A percentile compares a stretch with the other conserved stretches of the same genome.
These are phyloP conservation scores for Dryadomyces quercus-mongolicae DNA, from an alignment of 2,329 filamentous ascomycete genomes.

Conservation along the genomic window DNA sequence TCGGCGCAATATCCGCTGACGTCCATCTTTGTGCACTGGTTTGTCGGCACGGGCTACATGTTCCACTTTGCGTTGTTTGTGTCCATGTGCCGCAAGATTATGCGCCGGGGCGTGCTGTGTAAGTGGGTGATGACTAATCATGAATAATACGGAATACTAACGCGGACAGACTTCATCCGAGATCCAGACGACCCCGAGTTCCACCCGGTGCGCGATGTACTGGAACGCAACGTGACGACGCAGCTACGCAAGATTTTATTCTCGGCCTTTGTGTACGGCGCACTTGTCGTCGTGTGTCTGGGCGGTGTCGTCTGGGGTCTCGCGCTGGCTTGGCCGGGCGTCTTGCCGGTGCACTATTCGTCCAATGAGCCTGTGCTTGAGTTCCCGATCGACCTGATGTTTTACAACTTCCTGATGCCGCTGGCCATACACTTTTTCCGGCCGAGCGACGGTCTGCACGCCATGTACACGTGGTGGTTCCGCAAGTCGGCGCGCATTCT, in stretches of 20 bases:
- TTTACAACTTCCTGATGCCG: constrained; percentile 95
- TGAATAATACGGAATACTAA: constrained; percentile 12
- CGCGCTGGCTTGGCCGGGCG: constrained; percentile 49
- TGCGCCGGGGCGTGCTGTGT: constrained; percentile 89
- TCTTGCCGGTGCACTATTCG: constrained; percentile 88
- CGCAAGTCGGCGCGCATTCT: constrained; percentile 68
- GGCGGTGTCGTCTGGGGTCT: constrained; percentile 96
- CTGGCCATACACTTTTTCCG: constrained; percentile 73
- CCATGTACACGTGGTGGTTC: constrained; percentile 95
- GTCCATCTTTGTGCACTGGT: constrained; percentile 96
- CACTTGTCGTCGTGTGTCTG: constrained; percentile 80
- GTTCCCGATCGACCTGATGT: constrained; percentile 85
- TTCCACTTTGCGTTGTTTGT: constrained; percentile 98
- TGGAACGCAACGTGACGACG: constrained; percentile 83
- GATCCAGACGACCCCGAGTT: constrained; percentile 98
- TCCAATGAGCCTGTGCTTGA: constrained; percentile 86
- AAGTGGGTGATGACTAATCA: constrained; percentile 29
- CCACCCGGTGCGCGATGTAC: constrained; percentile 89
- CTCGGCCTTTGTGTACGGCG: constrained; percentile 90
- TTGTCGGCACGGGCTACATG: constrained; percentile 98
- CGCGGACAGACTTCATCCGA: constrained; percentile 71
- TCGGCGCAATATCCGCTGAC: constrained; percentile 70
- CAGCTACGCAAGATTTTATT: constrained; percentile 95
- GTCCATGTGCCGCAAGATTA: constrained; percentile 96
- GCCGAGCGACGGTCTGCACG: constrained; percentile 71